Conservation (phyloP, 305 asterid genomes). For the Caryopteris hybrid region DNA sequence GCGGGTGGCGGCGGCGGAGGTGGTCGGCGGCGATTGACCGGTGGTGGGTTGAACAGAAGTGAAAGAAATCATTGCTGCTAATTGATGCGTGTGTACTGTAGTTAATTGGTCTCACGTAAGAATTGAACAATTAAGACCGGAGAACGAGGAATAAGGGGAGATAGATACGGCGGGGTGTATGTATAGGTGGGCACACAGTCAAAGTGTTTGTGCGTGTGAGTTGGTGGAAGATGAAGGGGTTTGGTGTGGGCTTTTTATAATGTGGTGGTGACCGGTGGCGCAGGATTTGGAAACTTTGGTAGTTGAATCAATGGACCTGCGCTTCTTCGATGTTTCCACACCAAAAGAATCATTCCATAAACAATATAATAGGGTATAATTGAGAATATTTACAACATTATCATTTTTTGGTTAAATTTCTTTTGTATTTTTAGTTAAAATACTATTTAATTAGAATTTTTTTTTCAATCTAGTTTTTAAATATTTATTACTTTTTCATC, state of each 20-base stretch:
- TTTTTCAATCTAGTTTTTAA: too few relatives aligned
- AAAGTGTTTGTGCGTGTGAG: neutral
- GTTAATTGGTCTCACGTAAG: neutral
- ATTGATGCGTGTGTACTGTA: neutral
- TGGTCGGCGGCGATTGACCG: constrained; percentile 18
- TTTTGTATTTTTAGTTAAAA: too few relatives aligned
- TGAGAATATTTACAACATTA: too few relatives aligned
- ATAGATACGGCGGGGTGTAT: neutral
- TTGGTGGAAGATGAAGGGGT: constrained; percentile 17
- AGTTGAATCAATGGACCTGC: too few relatives aligned
- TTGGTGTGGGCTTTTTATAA: neutral
- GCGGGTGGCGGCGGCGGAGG: constrained; percentile 12
- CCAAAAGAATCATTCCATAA: too few relatives aligned
- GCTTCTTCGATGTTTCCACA: neutral
- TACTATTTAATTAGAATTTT: too few relatives aligned
- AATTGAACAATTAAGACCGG: neutral
- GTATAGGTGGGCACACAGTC: neutral
- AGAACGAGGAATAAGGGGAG: neutral
- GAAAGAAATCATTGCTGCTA: constrained; percentile 34
- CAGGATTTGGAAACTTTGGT: too few relatives aligned
- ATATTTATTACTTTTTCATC: too few relatives aligned
- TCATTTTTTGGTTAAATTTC: too few relatives aligned
- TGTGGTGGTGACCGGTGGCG: too few relatives aligned
- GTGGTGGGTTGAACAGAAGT: constrained; percentile 28
- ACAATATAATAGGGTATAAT: too few relatives aligned